phyloP scores from a whole-genome alignment of 768 basidiomycete species.

The Amanita exitialis region DNA sequence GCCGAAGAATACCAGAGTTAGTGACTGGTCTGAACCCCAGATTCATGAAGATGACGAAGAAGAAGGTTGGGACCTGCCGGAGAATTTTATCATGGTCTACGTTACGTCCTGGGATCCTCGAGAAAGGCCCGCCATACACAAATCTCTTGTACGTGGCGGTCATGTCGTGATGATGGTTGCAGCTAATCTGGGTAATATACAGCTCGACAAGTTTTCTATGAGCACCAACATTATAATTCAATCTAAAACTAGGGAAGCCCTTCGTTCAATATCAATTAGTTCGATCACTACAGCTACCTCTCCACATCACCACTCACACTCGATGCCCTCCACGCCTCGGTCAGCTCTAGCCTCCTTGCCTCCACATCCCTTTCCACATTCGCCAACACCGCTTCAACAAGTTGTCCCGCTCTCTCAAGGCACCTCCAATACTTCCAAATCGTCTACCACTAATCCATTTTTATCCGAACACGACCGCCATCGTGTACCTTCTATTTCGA shows the following conservation, averaged over 20 bases:
- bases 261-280: slow-evolving; percentile 9
- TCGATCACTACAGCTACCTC: slow-evolving; percentile 2
- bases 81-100: slow-evolving; percentile 63
- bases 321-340: background rate
- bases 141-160: slow-evolving; percentile 43
- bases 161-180: slow-evolving; percentile 4
- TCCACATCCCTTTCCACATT: background rate
- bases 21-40: too few relatives aligned
- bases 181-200: slow-evolving; percentile 3
- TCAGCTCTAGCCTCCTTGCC: background rate
- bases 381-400: background rate
- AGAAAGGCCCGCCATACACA: slow-evolving; percentile 59
- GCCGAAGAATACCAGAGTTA: slow-evolving; percentile 15
- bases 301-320: background rate
- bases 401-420: background rate
- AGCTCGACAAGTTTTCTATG: slow-evolving; percentile 78
- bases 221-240: slow-evolving; percentile 51
- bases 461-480: background rate
- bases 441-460: background rate
- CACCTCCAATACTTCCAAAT: background rate
- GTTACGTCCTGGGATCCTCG: slow-evolving; percentile 55
- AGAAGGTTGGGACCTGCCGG: slow-evolving; percentile 40
- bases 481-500: background rate
- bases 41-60: slow-evolving; percentile 16
- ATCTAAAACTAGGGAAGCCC: slow-evolving; percentile 27